Evolutionary conservation across 495 filamentous ascomycete genomes (phyloP), one percentile per base, ranked within the genome.

Genomic region (Penicillium angulare): DNA sequence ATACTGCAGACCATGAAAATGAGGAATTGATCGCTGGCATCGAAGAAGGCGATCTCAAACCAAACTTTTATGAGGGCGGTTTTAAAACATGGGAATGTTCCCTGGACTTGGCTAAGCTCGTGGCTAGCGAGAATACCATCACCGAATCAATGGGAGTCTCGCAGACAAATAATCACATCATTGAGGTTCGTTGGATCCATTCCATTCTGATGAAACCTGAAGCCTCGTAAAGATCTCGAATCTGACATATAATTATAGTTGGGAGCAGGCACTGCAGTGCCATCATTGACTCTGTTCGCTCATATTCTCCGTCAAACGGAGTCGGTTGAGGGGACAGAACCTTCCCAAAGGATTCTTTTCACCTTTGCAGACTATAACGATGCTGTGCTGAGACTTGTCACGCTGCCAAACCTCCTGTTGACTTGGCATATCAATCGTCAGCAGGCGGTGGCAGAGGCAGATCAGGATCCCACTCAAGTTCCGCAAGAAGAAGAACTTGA

Each of bases 21-120:
- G 58, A 71, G 55, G 65, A 73, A 48, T 57, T 74, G 15, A 75
- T 76, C 33, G 59, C 80, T 16, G 84, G 84, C 17, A 75, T 93
- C 8, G 89, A 86, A 26, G 76, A 88, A 60, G 86, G 88, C 50
- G 93, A 98, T 64, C 84, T 98, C 60, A 87, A 84, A 64, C 88
- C 89, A 10, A 86, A 87, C 53, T 84, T 97, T 60, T 98, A 98
- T 67, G 93, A 98, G 66, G 93, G 93, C 31, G 93, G 93, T n/a
- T 92, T 97, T 71, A 97, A 98, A 74, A 96, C 89, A 55, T 98
- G 93, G 93, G 93, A 98, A 71, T 96, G 93, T 71, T 85, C 87
- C 9, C 71, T 95, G 45, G 93, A 97, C 70, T 71, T 98, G 16
- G 91, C 89, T 13, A 86, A 79, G 57, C 79, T 89, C 20, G 56